phyloP scores from a whole-genome alignment of 148 eudicot genomes.

The Nepenthes gracilis region DNA sequence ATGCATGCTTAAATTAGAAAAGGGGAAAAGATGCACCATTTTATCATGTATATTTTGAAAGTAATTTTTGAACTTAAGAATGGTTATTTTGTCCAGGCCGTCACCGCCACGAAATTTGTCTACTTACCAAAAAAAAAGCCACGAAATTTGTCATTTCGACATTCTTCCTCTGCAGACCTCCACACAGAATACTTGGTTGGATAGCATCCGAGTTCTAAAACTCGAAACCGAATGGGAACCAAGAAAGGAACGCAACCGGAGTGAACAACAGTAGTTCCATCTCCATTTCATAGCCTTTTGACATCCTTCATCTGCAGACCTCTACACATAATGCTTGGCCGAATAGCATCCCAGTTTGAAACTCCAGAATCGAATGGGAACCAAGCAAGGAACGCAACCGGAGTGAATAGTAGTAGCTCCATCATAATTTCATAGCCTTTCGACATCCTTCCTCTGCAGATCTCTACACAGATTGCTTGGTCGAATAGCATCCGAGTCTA shows the following conservation, averaged over 20 bases:
- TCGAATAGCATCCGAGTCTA: constrained; percentile 71
- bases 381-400: constrained; percentile 82
- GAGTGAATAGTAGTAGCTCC: constrained; percentile 71
- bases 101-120: no score
- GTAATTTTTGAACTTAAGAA: no score
- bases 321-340: no score
- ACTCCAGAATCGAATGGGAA: constrained; percentile 74
- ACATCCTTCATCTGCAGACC: no score
- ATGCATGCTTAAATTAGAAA: no score
- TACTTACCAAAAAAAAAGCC: no score
- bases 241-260: constrained; percentile 74
- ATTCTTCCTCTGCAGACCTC: constrained; percentile 75
- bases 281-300: constrained; percentile 45
- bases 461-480: no score
- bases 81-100: no score
- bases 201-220: constrained; percentile 81
- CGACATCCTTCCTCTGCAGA: no score
- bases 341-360: constrained; percentile 79
- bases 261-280: constrained; percentile 79
- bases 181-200: constrained; percentile 75
- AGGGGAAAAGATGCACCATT: no score
- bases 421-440: constrained; percentile 58
- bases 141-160: constrained; percentile 40
- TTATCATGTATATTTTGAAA: no score
- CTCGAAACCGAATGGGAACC: constrained; percentile 74